Evolutionary conservation across 2,329 filamentous ascomycete genomes (phyloP).

Genomic region (Podosphaera fusca): DNA sequence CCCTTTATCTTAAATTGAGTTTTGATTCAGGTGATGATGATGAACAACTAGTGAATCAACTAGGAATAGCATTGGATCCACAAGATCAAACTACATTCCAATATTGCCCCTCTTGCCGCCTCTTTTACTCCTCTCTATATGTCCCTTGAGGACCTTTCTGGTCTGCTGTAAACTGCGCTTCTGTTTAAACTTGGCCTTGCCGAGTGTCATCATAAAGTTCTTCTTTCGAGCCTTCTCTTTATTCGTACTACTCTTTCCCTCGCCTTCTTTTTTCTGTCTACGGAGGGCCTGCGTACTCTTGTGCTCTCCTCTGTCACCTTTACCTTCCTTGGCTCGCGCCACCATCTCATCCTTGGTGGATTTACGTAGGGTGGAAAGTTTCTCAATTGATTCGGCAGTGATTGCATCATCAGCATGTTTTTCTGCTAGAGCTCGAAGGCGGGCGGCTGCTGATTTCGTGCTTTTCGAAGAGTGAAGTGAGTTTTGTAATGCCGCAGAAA

Average conservation of each 20-base stretch:
- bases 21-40: too few relatives aligned
- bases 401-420: constrained; percentile 71
- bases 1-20: too few relatives aligned
- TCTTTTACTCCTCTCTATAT: constrained; percentile 62
- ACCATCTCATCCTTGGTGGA: constrained; percentile 75
- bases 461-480: constrained; percentile 20
- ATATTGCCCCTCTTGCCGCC: constrained; percentile 61
- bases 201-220: constrained; percentile 96
- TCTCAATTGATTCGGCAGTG: constrained; percentile 79
- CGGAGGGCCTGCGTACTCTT: constrained; percentile 66
- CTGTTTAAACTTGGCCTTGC: constrained; percentile 86
- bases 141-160: constrained; percentile 54
- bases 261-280: constrained; percentile 64
- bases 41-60: too few relatives aligned
- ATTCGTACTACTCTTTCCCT: constrained; percentile 93
- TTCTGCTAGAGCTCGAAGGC: constrained; percentile 20
- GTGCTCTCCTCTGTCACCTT: constrained; percentile 55
- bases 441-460: constrained; percentile 17
- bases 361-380: constrained; percentile 60
- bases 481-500: constrained; percentile 48
- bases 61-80: background rate
- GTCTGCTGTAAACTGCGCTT: constrained; percentile 84
- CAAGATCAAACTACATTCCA: constrained; percentile 9
- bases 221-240: constrained; percentile 92
- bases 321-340: constrained; percentile 60